Conservation (phyloP, 2,329 filamentous ascomycete species). For the Myriosclerotinia curreyana region DNA sequence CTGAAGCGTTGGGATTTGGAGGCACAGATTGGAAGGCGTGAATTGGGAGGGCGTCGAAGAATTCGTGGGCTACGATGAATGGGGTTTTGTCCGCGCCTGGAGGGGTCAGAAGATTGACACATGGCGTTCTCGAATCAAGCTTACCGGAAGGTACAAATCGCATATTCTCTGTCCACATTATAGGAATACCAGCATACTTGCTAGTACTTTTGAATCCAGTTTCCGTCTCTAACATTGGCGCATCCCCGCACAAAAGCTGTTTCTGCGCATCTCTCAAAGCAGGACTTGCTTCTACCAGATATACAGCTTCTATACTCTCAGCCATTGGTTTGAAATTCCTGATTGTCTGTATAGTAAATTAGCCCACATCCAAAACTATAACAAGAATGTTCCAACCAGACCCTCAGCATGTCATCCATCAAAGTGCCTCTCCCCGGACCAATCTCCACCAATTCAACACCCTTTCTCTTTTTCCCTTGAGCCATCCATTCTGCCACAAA, state of each 20-base stretch:
- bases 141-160: conserved; percentile 28
- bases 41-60: conserved; percentile 96
- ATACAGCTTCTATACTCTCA: conserved; percentile 77
- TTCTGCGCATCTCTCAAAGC: conserved; percentile 76
- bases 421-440: conserved; percentile 91
- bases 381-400: conserved; percentile 45
- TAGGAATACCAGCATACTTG: conserved; percentile 71
- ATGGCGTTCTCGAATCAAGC: not conserved
- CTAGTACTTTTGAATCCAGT: conserved; percentile 70
- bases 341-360: conserved; percentile 61
- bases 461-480: conserved; percentile 70
- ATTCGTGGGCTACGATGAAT: conserved; percentile 95
- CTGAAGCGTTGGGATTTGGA: conserved; percentile 42
- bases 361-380: conserved; percentile 22
- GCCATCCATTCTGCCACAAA: conserved; percentile 95
- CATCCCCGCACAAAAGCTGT: conserved; percentile 73
- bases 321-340: conserved; percentile 77
- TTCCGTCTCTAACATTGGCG: conserved; percentile 65
- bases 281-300: conserved; percentile 90
- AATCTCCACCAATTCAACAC: conserved; percentile 88
- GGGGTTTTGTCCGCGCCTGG: conserved; percentile 68
- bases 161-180: conserved; percentile 79
- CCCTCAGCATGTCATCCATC: conserved; percentile 93
- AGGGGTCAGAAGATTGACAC: not conserved
- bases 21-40: conserved; percentile 84